Conservation (phyloP, 1,284 basidiomycete genomes). For the Hypsizygus ulmarius region DNA sequence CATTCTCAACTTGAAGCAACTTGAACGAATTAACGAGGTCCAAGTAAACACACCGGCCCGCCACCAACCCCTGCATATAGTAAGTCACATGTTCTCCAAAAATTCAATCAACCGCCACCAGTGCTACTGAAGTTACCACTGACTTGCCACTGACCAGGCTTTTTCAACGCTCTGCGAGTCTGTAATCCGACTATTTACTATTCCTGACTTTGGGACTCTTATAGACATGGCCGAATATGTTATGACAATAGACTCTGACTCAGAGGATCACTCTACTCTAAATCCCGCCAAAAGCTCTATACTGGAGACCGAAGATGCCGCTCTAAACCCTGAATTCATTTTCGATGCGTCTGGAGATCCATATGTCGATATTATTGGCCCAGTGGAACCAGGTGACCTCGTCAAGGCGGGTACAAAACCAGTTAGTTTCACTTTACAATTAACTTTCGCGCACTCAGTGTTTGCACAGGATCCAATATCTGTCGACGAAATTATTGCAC, state of each 20-base stretch:
- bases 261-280: conserved; percentile 42
- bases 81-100: neutral
- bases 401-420: conserved; percentile 64
- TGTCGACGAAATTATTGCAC: conserved; percentile 89
- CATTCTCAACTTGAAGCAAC: too few species aligned
- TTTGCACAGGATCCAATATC: conserved; percentile 67
- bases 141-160: too few species aligned
- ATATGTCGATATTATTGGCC: conserved; percentile 51
- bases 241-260: conserved; percentile 80
- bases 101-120: too few species aligned
- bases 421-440: conserved; percentile 40
- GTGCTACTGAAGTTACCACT: too few species aligned
- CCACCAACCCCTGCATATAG: too few species aligned
- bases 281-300: conserved; percentile 21
- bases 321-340: conserved; percentile 76
- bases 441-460: conserved; percentile 16
- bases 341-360: conserved; percentile 80
- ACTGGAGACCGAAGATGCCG: conserved; percentile 47
- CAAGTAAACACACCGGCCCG: too few species aligned
- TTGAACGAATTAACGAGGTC: too few species aligned
- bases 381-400: conserved; percentile 44
- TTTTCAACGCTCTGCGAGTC: too few species aligned
- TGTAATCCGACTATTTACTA: too few species aligned
- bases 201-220: too few species aligned
- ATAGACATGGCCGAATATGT: conserved; percentile 58